Evolutionary conservation across 2,329 filamentous ascomycete genomes (phyloP), one percentile per base, ranked within the genome.

Genomic region (Claviceps sp.): DNA sequence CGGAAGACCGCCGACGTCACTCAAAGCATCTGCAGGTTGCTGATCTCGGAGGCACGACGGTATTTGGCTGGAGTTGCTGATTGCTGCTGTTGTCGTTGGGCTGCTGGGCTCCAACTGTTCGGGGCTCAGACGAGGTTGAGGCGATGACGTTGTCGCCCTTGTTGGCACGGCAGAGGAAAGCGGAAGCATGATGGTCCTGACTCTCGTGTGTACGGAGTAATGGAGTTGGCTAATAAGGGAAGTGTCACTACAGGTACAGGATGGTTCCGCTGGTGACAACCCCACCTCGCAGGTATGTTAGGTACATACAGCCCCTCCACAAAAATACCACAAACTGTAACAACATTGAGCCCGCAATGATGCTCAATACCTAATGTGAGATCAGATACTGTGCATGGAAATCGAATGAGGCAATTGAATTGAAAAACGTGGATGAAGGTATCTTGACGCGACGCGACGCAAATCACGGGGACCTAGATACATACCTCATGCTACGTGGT

Each of bases 1-100:
- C 50, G 49, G 48, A 49, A 55, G 52, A 22, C 58, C 52, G 44
- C 49, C 59, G 55, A 62, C 58, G 55, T 65, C 62, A 50, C 50
- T 54, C 44, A 47, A 49, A 34, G 19, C 43, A 30, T 22, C 44
- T 37, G 43, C 13, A 13, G 14, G 24, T 24, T 30, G 24, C 43
- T 30, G 43, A 26, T 16, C 43, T 30, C 24, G 16, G 24, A 46
- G 24, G 41, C 41, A 19, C 41, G 41, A 19, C 41, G 41, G 41
- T 10, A 43, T 11, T 4, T 13, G 19, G 41, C 41, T 42, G 17
- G 40, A 42, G n/a, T 4, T 42, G 22, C 26, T 43, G 17, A 19
- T 16, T 5, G 42, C 8, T 26, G 22, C 22, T 26, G 5, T 6
- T 44, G 19, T 43, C 41, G 41, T 22, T 19, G 41, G 19, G 6